Conservation (phyloP, 2,329 filamentous ascomycete species). For the Tetracladium maxilliforme region DNA sequence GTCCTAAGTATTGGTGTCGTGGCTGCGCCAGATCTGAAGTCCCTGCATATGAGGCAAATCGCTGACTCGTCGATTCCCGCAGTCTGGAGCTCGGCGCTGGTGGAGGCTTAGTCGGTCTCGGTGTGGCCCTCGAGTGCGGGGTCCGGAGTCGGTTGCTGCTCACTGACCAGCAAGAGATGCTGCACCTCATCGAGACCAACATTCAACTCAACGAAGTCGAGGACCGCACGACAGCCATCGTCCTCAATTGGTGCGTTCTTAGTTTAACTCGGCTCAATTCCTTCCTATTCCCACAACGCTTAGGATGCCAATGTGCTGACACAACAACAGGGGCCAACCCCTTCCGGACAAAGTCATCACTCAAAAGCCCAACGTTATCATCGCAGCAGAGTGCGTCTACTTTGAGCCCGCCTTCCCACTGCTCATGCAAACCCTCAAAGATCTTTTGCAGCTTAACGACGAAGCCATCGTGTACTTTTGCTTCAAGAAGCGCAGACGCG, state of each 20-base stretch:
- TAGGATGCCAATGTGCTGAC: slow-evolving; percentile 9
- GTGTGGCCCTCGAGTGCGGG: slow-evolving; percentile 39
- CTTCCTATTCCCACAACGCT: slow-evolving; percentile 10
- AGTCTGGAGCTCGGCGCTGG: slow-evolving; percentile 89
- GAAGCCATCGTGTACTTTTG: slow-evolving; percentile 60
- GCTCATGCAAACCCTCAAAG: slow-evolving; percentile 61
- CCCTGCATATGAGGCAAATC: background rate
- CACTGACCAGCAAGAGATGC: slow-evolving; percentile 81
- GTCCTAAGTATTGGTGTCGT: slow-evolving; percentile 3
- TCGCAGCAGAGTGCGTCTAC: slow-evolving; percentile 96
- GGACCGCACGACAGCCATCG: slow-evolving; percentile 43
- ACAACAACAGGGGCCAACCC: slow-evolving; percentile 37
- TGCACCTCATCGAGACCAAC: slow-evolving; percentile 74
- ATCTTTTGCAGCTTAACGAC: slow-evolving; percentile 61
- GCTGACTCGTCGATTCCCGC: slow-evolving; percentile 5
- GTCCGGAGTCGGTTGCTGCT: slow-evolving; percentile 49
- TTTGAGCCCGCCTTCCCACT: slow-evolving; percentile 92
- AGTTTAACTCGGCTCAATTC: slow-evolving; percentile 12
- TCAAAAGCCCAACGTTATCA: slow-evolving; percentile 59
- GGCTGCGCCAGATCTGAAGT: too few relatives aligned
- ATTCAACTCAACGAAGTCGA: slow-evolving; percentile 65
- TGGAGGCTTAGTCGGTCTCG: slow-evolving; percentile 69
- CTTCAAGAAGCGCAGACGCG: slow-evolving; percentile 83
- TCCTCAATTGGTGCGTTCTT: slow-evolving; percentile 67
- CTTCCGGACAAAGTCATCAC: slow-evolving; percentile 35